Percentiles rank a stretch among this genome's conserved stretches.
These are phyloP conservation scores for Mimosa pudica DNA, from an alignment of 306 rosid genomes.

Conservation along the genomic window DNA sequence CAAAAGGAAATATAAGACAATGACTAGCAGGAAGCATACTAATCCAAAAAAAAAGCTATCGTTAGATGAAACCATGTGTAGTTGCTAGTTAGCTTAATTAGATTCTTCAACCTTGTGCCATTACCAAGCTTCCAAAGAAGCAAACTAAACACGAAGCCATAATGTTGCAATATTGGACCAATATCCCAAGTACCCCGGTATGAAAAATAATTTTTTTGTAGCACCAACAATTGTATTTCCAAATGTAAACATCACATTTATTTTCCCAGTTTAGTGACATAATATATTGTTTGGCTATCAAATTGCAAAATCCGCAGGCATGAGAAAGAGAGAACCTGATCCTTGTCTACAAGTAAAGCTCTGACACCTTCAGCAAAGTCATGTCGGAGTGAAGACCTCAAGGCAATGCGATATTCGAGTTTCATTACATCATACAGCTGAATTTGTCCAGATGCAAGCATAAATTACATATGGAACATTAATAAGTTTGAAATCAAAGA, in stretches of 20 bases:
- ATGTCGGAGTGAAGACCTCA: slow-evolving; percentile 75
- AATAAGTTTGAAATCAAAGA: neutral
- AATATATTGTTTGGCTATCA: slow-evolving; percentile 13
- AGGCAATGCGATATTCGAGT: slow-evolving; percentile 87
- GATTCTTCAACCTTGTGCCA: neutral
- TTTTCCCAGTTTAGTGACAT: slow-evolving; percentile 5
- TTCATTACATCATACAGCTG: slow-evolving; percentile 89
- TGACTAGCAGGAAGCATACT: neutral
- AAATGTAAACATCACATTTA: slow-evolving; percentile 17
- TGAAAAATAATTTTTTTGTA: slow-evolving; percentile 2
- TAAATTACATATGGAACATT: slow-evolving; percentile 10
- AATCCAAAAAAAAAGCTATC: neutral
- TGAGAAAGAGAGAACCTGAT: slow-evolving; percentile 67
- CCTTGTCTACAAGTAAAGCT: slow-evolving; percentile 92
- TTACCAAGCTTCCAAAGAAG: slow-evolving; percentile 9
- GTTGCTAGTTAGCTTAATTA: neutral
- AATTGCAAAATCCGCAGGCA: slow-evolving; percentile 10
- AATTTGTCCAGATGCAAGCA: slow-evolving; percentile 34
- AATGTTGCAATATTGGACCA: neutral
- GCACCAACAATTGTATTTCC: slow-evolving; percentile 2
- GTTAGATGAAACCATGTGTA: neutral
- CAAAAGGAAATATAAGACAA: neutral
- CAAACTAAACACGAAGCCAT: neutral
- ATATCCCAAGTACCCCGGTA: neutral
- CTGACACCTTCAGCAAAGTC: slow-evolving; percentile 98